Evolutionary conservation across 768 basidiomycete genomes (phyloP).

Genomic region (Naganishia onofrii): DNA sequence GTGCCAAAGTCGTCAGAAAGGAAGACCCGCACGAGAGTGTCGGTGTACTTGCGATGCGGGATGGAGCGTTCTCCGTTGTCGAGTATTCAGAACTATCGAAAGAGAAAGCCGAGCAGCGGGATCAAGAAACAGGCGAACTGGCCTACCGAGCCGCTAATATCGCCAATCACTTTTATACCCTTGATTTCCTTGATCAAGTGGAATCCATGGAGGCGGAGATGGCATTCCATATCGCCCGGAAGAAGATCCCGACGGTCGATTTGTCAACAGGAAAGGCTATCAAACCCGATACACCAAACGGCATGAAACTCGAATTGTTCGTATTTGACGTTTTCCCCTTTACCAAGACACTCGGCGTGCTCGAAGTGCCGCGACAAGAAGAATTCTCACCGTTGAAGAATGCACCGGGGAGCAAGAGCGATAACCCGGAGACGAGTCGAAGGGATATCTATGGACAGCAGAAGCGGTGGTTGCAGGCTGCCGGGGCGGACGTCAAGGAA

Average conservation of each 20-base stretch:
- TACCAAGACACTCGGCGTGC: conserved; percentile 64
- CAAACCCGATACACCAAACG: conserved; percentile 88
- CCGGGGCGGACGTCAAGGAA: conserved; percentile 70
- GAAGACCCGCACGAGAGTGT: conserved; percentile 80
- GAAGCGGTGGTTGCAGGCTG: conserved; percentile 71
- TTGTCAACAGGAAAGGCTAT: conserved; percentile 64
- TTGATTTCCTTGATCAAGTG: conserved; percentile 71
- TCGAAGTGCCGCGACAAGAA: conserved; percentile 81
- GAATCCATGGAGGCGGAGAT: conserved; percentile 80
- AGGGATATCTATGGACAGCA: conserved; percentile 86
- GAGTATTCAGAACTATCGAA: conserved; percentile 95
- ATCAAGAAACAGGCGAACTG: conserved; percentile 69
- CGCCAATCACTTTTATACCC: conserved; percentile 96
- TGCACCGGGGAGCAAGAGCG: conserved; percentile 83
- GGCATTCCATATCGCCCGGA: conserved; percentile 95
- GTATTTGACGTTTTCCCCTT: conserved; percentile 98
- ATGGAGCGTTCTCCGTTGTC: conserved; percentile 82
- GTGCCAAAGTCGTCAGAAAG: conserved; percentile 95
- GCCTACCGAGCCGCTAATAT: conserved; percentile 94
- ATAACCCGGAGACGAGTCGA: conserved; percentile 86
- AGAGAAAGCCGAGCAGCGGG: conserved; percentile 73
- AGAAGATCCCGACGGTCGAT: conserved; percentile 88
- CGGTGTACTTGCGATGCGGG: conserved; percentile 83
- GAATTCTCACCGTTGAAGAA: conserved; percentile 99
- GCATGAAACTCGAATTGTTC: conserved; percentile 98